Conservation (phyloP, 768 basidiomycete genomes). For the Scleroderma citrinum region DNA sequence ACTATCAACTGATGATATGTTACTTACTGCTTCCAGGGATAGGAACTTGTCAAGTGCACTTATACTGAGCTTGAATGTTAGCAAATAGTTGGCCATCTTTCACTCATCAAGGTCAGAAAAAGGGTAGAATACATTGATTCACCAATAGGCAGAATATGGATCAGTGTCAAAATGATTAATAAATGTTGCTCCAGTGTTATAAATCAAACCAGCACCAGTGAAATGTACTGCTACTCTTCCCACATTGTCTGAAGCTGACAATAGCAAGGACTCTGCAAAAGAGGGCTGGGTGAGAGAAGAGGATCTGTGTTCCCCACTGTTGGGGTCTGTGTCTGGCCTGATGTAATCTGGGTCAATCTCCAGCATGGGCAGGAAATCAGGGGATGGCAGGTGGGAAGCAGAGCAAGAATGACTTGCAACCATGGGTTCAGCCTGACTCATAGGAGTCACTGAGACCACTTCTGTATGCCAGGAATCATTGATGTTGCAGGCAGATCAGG, state of each 20-base stretch:
- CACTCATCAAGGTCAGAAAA: conserved; percentile 28
- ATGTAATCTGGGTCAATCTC: too few relatives aligned
- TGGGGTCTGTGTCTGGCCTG: too few relatives aligned
- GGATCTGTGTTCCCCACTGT: too few relatives aligned
- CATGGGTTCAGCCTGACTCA: neutral
- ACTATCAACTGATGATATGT: neutral
- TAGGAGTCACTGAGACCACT: neutral
- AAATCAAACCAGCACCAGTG: neutral
- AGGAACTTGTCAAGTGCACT: conserved; percentile 23
- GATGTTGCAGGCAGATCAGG: neutral
- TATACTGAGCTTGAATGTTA: conserved; percentile 25
- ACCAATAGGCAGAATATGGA: conserved; percentile 11
- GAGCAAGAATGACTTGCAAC: too few relatives aligned
- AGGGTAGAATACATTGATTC: conserved; percentile 26
- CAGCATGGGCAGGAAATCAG: too few relatives aligned
- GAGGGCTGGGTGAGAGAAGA: neutral
- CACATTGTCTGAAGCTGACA: neutral
- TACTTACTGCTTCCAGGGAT: conserved; percentile 20
- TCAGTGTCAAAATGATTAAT: conserved; percentile 24
- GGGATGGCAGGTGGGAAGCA: too few relatives aligned
- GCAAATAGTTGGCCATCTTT: conserved; percentile 27
- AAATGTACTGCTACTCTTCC: neutral
- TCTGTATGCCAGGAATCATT: neutral
- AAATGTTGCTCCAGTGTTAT: conserved; percentile 10
- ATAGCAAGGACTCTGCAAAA: neutral